phyloP scores from a whole-genome alignment of 2,329 filamentous ascomycete genomes.

The Phialophora verrucosa region DNA sequence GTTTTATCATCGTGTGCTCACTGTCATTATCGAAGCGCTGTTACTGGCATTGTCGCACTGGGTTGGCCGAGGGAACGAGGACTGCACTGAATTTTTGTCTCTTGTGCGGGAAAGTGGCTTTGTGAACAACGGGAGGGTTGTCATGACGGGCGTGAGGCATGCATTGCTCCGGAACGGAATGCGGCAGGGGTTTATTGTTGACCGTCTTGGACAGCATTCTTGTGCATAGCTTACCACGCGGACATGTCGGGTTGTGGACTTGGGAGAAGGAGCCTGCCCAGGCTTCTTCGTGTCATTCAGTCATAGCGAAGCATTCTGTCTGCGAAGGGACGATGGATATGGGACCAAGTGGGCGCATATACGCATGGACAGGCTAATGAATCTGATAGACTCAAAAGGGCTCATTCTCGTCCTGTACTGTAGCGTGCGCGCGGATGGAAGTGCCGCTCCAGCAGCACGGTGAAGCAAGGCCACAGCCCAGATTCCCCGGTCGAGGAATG shows the following conservation, averaged over 20 bases:
- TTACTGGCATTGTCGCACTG: conserved; percentile 5
- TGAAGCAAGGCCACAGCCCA: neutral
- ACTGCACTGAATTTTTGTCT: neutral
- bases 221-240: neutral
- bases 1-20: conserved; percentile 11
- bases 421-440: neutral
- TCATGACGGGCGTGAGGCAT: conserved; percentile 5
- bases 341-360: neutral
- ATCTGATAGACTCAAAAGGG: neutral
- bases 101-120: neutral
- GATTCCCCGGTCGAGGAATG: neutral
- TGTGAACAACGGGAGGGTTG: neutral
- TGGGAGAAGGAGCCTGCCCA: neutral
- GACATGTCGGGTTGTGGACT: neutral
- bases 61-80: conserved; percentile 1
- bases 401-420: neutral
- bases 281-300: neutral
- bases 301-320: conserved; percentile 11
- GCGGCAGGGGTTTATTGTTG: conserved; percentile 1
- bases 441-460: neutral
- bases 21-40: conserved; percentile 28
- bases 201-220: neutral
- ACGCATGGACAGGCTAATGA: neutral
- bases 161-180: conserved; percentile 2
- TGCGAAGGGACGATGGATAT: conserved; percentile 5